Evolutionary conservation across 2,329 filamentous ascomycete genomes (phyloP).

Genomic region (Bipolaris oryzae): DNA sequence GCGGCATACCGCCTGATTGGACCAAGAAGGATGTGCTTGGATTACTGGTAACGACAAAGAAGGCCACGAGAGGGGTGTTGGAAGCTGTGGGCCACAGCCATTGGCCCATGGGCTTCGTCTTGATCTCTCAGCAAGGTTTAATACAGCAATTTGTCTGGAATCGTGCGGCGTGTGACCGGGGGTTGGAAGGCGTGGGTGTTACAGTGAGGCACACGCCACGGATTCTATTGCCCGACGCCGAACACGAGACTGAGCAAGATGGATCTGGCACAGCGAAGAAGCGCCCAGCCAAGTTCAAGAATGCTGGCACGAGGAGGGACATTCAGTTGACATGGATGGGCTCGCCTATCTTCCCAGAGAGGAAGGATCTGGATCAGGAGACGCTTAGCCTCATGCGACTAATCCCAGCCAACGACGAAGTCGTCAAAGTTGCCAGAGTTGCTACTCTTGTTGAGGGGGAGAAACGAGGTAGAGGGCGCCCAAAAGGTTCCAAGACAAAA

Average conservation of each 20-base stretch:
- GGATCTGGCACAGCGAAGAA: slow-evolving; percentile 8
- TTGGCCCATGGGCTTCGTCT: slow-evolving; percentile 75
- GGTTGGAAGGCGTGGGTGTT: slow-evolving; percentile 62
- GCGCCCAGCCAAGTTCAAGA: slow-evolving; percentile 18
- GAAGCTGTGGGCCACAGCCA: slow-evolving; percentile 70
- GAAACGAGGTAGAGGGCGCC: background rate
- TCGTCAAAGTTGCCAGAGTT: background rate
- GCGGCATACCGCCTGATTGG: slow-evolving; percentile 76
- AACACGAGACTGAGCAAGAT: slow-evolving; percentile 11
- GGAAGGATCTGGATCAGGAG: slow-evolving; percentile 29
- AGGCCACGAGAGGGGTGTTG: slow-evolving; percentile 78
- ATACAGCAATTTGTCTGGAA: slow-evolving; percentile 78
- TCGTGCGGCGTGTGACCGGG: slow-evolving; percentile 63
- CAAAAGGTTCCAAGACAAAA: slow-evolving; percentile 2
- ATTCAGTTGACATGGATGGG: slow-evolving; percentile 49
- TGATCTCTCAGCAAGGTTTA: slow-evolving; percentile 63
- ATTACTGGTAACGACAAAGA: slow-evolving; percentile 69
- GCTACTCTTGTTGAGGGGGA: background rate
- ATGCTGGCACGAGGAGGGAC: slow-evolving; percentile 37
- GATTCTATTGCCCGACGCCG: slow-evolving; percentile 8
- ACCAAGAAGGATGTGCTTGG: slow-evolving; percentile 67
- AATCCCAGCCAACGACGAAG: background rate
- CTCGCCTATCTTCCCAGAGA: slow-evolving; percentile 40
- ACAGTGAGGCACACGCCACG: slow-evolving; percentile 39
- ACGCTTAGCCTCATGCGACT: slow-evolving; percentile 23